Base-by-base conservation (phyloP, 495 filamentous ascomycete genomes). In the Penicillium coprophilum region DNA sequence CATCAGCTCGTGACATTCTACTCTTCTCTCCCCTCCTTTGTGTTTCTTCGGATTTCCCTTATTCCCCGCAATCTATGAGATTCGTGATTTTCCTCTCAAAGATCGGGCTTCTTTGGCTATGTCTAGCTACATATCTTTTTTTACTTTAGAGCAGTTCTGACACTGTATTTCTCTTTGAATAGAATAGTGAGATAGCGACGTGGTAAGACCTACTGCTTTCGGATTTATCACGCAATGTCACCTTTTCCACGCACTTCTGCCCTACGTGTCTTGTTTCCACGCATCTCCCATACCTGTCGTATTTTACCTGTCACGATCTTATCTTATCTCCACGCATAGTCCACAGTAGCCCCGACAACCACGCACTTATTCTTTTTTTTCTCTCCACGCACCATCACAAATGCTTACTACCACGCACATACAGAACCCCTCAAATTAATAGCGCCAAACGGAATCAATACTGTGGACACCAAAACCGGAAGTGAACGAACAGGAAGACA, bases 1-100 rank as follows among this genome's bases (percentile, higher is more conserved):
- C 17, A 46, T 30, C 44, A 46, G 21, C 52, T 45, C 52, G 52
- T 54, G 52, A 54, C 52, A 54, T 54, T 31, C 15, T 30, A 17
- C 23, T 45, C 13, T 10, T 20, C 30, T n/a, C 24, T 54, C 41
- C 52, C 40, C 41, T 46, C n/a, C 20, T 47, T 32, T 32, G n/a
- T n/a, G n/a, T n/a, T 15, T 1, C 30, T 28, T 15, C 41, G 12
- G 13, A 24, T 46, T 30, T 27, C 23, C 27, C 0, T 46, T 30
- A 28, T 30, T 19, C 44, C 45, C 28, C 45, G 45, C 28, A 47
- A 20, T 47, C 27, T 20, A 8, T 47, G 21, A 9, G 19, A n/a
- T 31, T 31, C 13, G 2, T 46, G 10, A 32, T 24, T 39, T 17
- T 1, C 17, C 1, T 36, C 8, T 46, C 27, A 13, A 13, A 24